Percentiles rank a stretch among this genome's conserved stretches.
Conservation (phyloP, 2,329 filamentous ascomycete species). For the Aureobasidium sp. region DNA sequence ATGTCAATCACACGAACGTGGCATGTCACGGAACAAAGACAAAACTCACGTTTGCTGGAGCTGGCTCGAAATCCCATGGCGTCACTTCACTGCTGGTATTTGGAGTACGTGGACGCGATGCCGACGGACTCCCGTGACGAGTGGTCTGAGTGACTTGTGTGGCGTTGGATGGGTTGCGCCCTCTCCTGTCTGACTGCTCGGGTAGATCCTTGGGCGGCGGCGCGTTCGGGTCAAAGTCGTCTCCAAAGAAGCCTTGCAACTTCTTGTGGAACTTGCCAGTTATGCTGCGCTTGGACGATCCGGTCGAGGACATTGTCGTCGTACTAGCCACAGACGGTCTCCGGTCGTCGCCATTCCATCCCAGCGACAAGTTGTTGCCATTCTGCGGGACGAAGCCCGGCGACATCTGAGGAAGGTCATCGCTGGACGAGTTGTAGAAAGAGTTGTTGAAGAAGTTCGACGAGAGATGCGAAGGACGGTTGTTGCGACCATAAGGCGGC, state of each 20-base stretch:
- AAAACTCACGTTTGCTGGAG: slow-evolving; percentile 6
- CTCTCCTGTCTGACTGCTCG: neutral
- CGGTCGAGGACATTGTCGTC: slow-evolving; percentile 76
- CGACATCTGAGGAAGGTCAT: slow-evolving; percentile 61
- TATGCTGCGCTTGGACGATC: slow-evolving; percentile 61
- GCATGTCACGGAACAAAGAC: neutral
- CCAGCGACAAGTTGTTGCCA: slow-evolving; percentile 30
- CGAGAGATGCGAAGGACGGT: slow-evolving; percentile 29
- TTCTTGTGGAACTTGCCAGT: slow-evolving; percentile 55
- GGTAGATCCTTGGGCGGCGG: slow-evolving; percentile 21
- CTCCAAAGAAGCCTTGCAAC: slow-evolving; percentile 85
- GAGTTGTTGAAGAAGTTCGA: slow-evolving; percentile 39
- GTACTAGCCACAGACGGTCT: slow-evolving; percentile 84
- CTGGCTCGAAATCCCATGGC: slow-evolving; percentile 80
- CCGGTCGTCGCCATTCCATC: slow-evolving; percentile 56
- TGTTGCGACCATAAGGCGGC: slow-evolving; percentile 26
- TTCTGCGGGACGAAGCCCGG: slow-evolving; percentile 57
- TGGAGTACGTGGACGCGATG: slow-evolving; percentile 64
- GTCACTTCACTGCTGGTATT: slow-evolving; percentile 70
- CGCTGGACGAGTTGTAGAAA: slow-evolving; percentile 70
- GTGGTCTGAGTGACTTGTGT: slow-evolving; percentile 26
- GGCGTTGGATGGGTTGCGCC: slow-evolving; percentile 10
- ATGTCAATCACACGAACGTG: too few relatives aligned
- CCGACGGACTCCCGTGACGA: slow-evolving; percentile 60
- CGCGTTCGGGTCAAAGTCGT: slow-evolving; percentile 66